Evolutionary conservation across 2,329 filamentous ascomycete species (phyloP).

Genomic region (Metarhizium brunneum): DNA sequence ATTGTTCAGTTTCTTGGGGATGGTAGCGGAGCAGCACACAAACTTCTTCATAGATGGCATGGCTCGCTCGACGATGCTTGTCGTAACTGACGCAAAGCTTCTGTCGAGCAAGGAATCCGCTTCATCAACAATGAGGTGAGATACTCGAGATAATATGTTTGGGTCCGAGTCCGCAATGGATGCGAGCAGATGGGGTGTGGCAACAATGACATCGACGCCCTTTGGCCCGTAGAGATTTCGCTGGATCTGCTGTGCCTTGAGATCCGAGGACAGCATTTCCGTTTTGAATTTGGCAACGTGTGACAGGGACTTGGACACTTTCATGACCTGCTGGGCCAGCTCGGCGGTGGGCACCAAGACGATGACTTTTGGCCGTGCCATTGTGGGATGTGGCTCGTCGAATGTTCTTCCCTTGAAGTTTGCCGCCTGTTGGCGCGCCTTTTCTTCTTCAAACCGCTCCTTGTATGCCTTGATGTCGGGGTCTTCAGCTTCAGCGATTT

Average conservation of each 20-base stretch:
- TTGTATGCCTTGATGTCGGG: slow-evolving; percentile 48
- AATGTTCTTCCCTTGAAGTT: slow-evolving; percentile 53
- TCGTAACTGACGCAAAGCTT: slow-evolving; percentile 79
- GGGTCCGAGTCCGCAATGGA: slow-evolving; percentile 86
- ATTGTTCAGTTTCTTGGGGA: slow-evolving; percentile 79
- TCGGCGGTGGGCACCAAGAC: slow-evolving; percentile 89
- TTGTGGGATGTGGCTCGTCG: slow-evolving; percentile 61
- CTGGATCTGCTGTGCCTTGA: slow-evolving; percentile 71
- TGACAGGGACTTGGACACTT: slow-evolving; percentile 70
- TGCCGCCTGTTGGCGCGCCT: slow-evolving; percentile 43
- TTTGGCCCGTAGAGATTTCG: slow-evolving; percentile 70
- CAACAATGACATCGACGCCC: slow-evolving; percentile 77
- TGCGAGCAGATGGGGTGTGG: slow-evolving; percentile 81
- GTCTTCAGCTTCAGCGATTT: slow-evolving; percentile 60
- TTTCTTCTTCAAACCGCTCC: slow-evolving; percentile 44
- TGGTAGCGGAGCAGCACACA: slow-evolving; percentile 91
- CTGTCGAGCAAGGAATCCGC: slow-evolving; percentile 93
- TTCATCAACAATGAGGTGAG: slow-evolving; percentile 85
- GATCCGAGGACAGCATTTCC: slow-evolving; percentile 69
- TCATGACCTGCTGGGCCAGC: slow-evolving; percentile 78
- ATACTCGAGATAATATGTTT: slow-evolving; percentile 84
- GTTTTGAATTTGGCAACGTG: slow-evolving; percentile 84
- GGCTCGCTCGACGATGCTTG: slow-evolving; percentile 70
- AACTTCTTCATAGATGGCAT: slow-evolving; percentile 77
- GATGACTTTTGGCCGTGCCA: slow-evolving; percentile 71